phyloP scores from a whole-genome alignment of 257 asterid species.

The Verbena officinalis region DNA sequence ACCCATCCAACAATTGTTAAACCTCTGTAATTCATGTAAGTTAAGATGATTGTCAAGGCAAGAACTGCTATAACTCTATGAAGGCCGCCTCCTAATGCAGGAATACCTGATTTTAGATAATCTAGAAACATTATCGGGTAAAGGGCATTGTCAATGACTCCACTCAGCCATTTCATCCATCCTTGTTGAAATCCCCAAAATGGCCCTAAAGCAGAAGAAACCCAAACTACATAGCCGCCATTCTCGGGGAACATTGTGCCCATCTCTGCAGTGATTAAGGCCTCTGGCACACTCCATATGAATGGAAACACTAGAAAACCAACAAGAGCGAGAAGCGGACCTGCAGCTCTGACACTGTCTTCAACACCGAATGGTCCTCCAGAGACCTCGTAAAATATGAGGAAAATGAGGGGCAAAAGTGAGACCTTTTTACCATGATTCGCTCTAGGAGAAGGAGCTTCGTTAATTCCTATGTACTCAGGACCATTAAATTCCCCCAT shows the following conservation, averaged over 20 bases:
- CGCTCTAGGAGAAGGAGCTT: conserved; percentile 36
- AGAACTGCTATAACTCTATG: conserved; percentile 48
- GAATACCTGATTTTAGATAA: conserved; percentile 57
- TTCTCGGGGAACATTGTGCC: conserved; percentile 72
- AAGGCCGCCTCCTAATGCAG: conserved; percentile 51
- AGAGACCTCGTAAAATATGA: conserved; percentile 59
- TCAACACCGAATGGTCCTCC: conserved; percentile 67
- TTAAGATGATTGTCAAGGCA: conserved; percentile 43
- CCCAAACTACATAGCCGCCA: conserved; percentile 71
- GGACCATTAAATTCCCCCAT: conserved; percentile 44
- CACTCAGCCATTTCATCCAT: conserved; percentile 73
- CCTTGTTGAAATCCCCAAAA: conserved; percentile 76
- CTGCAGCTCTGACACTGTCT: conserved; percentile 58
- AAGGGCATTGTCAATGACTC: conserved; percentile 62
- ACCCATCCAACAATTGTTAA: conserved; percentile 66
- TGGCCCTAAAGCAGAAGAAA: conserved; percentile 60
- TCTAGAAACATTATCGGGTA: conserved; percentile 59
- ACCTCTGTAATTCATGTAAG: conserved; percentile 64
- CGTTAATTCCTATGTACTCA: conserved; percentile 41
- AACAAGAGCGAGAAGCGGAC: conserved; percentile 58
- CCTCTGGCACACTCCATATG: conserved; percentile 67
- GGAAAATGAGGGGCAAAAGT: conserved; percentile 49
- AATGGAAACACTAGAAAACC: conserved; percentile 55
- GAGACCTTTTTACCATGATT: conserved; percentile 44
- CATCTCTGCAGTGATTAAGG: conserved; percentile 65